Evolutionary conservation across 2,329 filamentous ascomycete species (phyloP), one percentile per base, ranked within the genome.

Genomic region (Podosphaera fusca): DNA sequence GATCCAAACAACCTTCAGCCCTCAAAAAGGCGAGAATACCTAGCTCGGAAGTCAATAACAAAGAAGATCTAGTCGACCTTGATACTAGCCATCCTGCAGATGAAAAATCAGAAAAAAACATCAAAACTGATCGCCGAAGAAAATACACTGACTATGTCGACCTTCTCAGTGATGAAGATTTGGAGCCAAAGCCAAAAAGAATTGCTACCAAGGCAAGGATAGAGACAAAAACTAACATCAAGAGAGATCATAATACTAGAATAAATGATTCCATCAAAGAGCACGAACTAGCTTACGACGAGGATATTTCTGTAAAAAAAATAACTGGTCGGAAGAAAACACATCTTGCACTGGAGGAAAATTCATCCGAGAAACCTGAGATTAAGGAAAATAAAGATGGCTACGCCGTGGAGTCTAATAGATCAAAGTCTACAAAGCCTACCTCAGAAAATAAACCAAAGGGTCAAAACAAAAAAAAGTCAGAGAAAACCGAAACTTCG

Each of bases 131-230:
- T 50, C 79, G 76, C 58, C 86, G 81, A 66, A 75, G 78, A 54
- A 84, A 80, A 63, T 81, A 81, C 46, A 85, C 92, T 65, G 82
- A 87, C 56, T 87, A 89, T 57, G 75, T 78, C 58, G 84, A 84
- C 59, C 73, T 72, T 56, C 79, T 80, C 29, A 75, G 82, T 52
- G 87, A 92, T 57, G 83, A 87, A 36, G 81, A 87, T 53, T 66
- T 78, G 33, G 68, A 76, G 8, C 75, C 82, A 0, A 75, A 79
- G 63, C 75, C 81, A 0, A 84, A 78, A 66, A 73, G 70, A 55
- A 49, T 61, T 10, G 57, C 53, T 7, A 57, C 58, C 66, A 73
- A 66, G 58, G 62, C 60, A 4, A 49, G 70, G 55, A 3, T 42
- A 42, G 38, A 14, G 9, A 14, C n/a, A 42, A 14, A 40, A 62